phyloP scores from a whole-genome alignment of 2,329 filamentous ascomycete species.

The Arthrobotrys iridis region DNA sequence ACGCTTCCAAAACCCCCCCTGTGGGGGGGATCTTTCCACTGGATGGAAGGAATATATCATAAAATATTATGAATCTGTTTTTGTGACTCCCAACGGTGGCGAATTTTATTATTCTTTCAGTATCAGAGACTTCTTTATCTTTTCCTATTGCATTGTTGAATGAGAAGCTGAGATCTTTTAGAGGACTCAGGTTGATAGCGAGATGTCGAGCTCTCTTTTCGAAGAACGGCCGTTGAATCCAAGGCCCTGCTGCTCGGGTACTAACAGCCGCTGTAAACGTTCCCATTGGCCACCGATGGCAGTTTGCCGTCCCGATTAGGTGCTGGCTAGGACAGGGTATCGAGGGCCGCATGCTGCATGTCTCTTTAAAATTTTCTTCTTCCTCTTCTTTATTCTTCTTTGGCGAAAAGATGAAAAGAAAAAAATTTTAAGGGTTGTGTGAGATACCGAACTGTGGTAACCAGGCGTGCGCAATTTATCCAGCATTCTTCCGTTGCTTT shows the following conservation, averaged over 20 bases:
- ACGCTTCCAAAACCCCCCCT: background rate
- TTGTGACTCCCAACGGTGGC: background rate
- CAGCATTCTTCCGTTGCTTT: constrained; percentile 55
- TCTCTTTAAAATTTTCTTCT: constrained; percentile 53
- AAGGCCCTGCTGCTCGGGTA: constrained; percentile 4
- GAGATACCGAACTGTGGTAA: constrained; percentile 20
- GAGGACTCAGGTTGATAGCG: background rate
- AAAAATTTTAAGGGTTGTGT: too few relatives aligned
- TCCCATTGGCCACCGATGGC: constrained; percentile 47
- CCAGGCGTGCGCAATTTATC: constrained; percentile 52
- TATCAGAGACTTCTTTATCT: background rate
- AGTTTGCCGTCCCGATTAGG: constrained; percentile 29
- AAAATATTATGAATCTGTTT: background rate
- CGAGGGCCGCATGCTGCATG: constrained; percentile 39
- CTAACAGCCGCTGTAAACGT: constrained; percentile 24
- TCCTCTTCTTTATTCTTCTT: background rate
- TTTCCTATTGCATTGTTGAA: background rate
- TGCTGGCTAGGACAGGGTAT: constrained; percentile 37
- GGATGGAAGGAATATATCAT: background rate
- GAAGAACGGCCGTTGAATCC: constrained; percentile 24
- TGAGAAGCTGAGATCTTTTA: background rate
- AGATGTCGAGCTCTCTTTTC: background rate
- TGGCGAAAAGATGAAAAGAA: too few relatives aligned
- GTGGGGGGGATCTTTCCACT: constrained; percentile 27
- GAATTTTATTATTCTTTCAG: background rate